A percentile compares a stretch with the other conserved stretches of the same genome.
Evolutionary conservation across 257 asterid species (phyloP).

Genomic region (Parsonsia alboflavescens): DNA sequence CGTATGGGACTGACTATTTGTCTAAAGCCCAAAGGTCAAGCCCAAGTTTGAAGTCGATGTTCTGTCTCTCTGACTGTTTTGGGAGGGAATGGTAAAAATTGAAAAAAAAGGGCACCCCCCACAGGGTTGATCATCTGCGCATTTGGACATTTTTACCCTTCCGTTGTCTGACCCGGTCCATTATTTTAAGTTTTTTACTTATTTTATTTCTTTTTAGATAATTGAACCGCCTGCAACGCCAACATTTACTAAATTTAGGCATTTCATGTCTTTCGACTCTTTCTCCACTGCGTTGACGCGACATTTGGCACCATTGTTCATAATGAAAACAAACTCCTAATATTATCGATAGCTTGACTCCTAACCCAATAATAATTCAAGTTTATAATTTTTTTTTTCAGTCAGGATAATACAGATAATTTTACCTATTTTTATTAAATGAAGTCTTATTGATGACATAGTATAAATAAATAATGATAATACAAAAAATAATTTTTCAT

Average conservation of each 20-base stretch:
- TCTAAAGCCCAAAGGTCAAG: slow-evolving; percentile 16
- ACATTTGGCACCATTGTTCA: not conserved
- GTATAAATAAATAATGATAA: too few relatives aligned
- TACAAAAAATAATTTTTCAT: too few relatives aligned
- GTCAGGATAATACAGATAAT: too few relatives aligned
- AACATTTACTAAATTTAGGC: not conserved
- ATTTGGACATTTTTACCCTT: slow-evolving; percentile 12
- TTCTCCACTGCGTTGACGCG: too few relatives aligned
- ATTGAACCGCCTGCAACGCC: not conserved
- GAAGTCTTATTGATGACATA: too few relatives aligned
- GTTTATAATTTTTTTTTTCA: too few relatives aligned
- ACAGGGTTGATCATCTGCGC: not conserved
- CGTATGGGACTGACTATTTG: slow-evolving; percentile 16
- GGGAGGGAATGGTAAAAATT: not conserved
- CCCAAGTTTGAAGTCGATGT: slow-evolving; percentile 7
- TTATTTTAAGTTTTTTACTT: too few relatives aligned
- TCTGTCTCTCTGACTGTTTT: not conserved
- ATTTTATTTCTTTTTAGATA: not conserved
- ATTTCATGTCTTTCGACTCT: not conserved
- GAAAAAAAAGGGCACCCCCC: not conserved
- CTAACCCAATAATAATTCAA: too few relatives aligned
- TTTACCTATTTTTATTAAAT: too few relatives aligned
- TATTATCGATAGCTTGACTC: too few relatives aligned
- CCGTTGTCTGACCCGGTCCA: not conserved
- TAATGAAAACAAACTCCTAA: too few relatives aligned